Evolutionary conservation across 495 filamentous ascomycete genomes (phyloP).

Genomic region (Thermothielavioides terrestris): DNA sequence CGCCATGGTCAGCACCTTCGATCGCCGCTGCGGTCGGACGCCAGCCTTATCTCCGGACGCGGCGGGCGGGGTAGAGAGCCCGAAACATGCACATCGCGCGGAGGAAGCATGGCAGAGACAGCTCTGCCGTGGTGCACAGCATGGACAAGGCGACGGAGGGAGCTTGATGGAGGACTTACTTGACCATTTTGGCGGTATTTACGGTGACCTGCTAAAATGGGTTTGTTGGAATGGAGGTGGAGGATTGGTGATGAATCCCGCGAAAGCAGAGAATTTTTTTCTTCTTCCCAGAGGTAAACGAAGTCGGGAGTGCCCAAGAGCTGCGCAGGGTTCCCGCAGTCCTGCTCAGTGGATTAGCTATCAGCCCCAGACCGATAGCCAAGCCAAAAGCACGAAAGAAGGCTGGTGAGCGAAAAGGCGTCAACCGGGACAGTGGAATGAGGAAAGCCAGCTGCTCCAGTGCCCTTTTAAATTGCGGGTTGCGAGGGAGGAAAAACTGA

Average conservation of each 20-base stretch:
- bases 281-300: constrained; percentile 12
- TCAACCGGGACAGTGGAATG: constrained; percentile 13
- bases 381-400: constrained; percentile 11
- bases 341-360: constrained; percentile 21
- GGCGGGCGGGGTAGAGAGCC: constrained; percentile 31
- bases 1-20: constrained; percentile 24
- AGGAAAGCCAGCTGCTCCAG: constrained; percentile 20
- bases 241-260: constrained; percentile 16
- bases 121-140: constrained; percentile 19
- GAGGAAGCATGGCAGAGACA: constrained; percentile 12
- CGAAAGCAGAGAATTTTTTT: constrained; percentile 26
- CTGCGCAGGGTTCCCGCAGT: constrained; percentile 16
- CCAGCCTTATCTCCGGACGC: constrained; percentile 38
- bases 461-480: constrained; percentile 22
- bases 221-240: constrained; percentile 15
- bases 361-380: constrained; percentile 26
- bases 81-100: background rate
- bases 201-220: constrained; percentile 26
- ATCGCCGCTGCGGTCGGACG: background rate
- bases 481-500: constrained; percentile 20
- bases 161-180: constrained; percentile 59
- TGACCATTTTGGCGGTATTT: constrained; percentile 95
- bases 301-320: constrained; percentile 14
- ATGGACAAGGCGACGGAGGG: background rate
- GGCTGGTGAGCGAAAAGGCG: constrained; percentile 10